phyloP scores from a whole-genome alignment of 116 monocot species.

The Iris pallida region DNA sequence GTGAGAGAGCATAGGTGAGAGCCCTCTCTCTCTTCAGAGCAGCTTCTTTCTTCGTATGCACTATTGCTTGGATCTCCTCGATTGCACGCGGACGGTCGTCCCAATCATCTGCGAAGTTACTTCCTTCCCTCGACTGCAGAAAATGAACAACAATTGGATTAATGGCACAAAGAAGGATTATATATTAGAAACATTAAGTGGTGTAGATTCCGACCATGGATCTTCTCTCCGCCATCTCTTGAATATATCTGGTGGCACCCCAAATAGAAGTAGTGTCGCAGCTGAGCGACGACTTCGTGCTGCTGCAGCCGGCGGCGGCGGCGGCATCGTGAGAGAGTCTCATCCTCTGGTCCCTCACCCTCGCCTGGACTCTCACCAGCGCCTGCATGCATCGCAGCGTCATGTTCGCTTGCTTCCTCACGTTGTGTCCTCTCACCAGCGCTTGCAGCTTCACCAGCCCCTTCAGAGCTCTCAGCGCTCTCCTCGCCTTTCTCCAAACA shows the following conservation, averaged over 20 bases:
- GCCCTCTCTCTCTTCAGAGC: conserved; percentile 63
- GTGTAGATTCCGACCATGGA: conserved; percentile 25
- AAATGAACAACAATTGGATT: background rate
- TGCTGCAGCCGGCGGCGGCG: conserved; percentile 22
- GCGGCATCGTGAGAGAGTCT: conserved; percentile 48
- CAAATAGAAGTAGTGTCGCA: conserved; percentile 50
- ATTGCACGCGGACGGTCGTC: conserved; percentile 57
- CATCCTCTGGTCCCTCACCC: conserved; percentile 64
- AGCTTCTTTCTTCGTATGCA: conserved; percentile 56
- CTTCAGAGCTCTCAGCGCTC: conserved; percentile 75
- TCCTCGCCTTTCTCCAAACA: conserved; percentile 56
- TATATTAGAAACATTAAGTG: background rate
- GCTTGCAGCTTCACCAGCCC: conserved; percentile 97
- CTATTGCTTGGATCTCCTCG: conserved; percentile 70
- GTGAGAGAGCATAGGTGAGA: conserved; percentile 65
- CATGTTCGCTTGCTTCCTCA: conserved; percentile 85
- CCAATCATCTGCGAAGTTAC: conserved; percentile 51
- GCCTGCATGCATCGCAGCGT: conserved; percentile 96
- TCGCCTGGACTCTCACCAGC: conserved; percentile 55
- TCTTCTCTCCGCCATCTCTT: conserved; percentile 40
- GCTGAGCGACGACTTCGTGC: conserved; percentile 61
- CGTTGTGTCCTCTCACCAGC: conserved; percentile 86
- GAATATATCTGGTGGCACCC: conserved; percentile 52
- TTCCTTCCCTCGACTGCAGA: conserved; percentile 52
- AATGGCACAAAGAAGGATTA: no score